Evolutionary conservation across 257 asterid species (phyloP).

Genomic region (Solanum appendiculatum): DNA sequence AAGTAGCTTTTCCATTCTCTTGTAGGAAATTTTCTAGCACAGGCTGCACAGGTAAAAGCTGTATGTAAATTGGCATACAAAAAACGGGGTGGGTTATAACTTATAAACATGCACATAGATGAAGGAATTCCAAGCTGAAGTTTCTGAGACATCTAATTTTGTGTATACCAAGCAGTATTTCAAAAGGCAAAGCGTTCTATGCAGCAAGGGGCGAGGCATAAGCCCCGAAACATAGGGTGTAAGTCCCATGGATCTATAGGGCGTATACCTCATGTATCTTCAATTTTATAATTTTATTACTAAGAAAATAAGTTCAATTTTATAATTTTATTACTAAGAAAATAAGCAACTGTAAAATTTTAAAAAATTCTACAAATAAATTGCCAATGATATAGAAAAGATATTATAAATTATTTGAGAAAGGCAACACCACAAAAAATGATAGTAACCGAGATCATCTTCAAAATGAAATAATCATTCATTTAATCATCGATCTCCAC

Average conservation of each 20-base stretch:
- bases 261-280: not conserved
- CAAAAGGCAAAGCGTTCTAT: not conserved
- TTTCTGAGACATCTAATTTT: not conserved
- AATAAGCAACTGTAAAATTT: too few relatives aligned
- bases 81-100: too few relatives aligned
- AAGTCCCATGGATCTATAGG: too few relatives aligned
- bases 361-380: not conserved
- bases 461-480: not conserved
- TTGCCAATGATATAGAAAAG: not conserved
- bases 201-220: not conserved
- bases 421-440: not conserved
- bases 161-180: not conserved
- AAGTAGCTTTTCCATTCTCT: conserved; percentile 42
- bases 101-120: not conserved
- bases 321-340: too few relatives aligned
- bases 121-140: not conserved
- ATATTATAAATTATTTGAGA: too few relatives aligned
- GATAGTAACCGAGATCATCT: not conserved
- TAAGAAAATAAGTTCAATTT: too few relatives aligned
- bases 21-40: conserved; percentile 34
- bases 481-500: not conserved
- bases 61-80: not conserved
- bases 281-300: too few relatives aligned
- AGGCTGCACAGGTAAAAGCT: conserved; percentile 32
- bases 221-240: not conserved